These are phyloP conservation scores for Anthostomella pinea DNA, from an alignment of 2,329 filamentous ascomycete species.

Conservation along the genomic window DNA sequence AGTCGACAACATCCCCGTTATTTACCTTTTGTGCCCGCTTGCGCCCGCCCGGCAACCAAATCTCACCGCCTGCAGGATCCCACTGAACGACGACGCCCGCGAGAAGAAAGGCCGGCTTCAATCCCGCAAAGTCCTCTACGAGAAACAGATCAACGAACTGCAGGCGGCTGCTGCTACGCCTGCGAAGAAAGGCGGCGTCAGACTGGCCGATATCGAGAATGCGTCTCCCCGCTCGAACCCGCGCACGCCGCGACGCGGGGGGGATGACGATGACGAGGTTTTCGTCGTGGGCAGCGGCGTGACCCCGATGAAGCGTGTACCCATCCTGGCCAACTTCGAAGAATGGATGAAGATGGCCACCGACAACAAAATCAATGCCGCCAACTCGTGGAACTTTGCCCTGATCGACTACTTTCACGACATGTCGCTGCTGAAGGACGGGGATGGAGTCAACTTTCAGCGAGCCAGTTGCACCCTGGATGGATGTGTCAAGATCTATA, in stretches of 20 bases:
- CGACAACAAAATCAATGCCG: constrained; percentile 98
- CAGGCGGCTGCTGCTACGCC: constrained; percentile 71
- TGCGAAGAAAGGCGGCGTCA: constrained; percentile 59
- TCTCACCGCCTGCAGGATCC: constrained; percentile 60
- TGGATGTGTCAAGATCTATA: constrained; percentile 99
- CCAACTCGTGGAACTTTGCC: constrained; percentile 99
- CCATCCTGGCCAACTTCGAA: constrained; percentile 95
- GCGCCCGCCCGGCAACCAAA: constrained; percentile 8
- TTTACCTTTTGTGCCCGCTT: constrained; percentile 13
- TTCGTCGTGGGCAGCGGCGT: constrained; percentile 72
- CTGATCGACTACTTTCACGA: constrained; percentile 99
- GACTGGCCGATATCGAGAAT: constrained; percentile 58
- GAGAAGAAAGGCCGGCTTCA: constrained; percentile 88
- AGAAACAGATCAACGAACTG: constrained; percentile 89
- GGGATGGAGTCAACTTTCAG: constrained; percentile 96
- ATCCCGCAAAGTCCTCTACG: constrained; percentile 82
- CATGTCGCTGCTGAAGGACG: constrained; percentile 95
- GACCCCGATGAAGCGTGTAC: constrained; percentile 94
- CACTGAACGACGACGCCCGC: constrained; percentile 89
- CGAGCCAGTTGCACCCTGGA: constrained; percentile 97
- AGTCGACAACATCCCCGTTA: constrained; percentile 25
- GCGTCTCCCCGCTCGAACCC: constrained; percentile 55
- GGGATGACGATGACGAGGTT: constrained; percentile 53
- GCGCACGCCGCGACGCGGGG: constrained; percentile 47
- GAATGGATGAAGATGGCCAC: constrained; percentile 99